Evolutionary conservation across 2,329 filamentous ascomycete genomes (phyloP).

Genomic region (Zopfia rhizophila): DNA sequence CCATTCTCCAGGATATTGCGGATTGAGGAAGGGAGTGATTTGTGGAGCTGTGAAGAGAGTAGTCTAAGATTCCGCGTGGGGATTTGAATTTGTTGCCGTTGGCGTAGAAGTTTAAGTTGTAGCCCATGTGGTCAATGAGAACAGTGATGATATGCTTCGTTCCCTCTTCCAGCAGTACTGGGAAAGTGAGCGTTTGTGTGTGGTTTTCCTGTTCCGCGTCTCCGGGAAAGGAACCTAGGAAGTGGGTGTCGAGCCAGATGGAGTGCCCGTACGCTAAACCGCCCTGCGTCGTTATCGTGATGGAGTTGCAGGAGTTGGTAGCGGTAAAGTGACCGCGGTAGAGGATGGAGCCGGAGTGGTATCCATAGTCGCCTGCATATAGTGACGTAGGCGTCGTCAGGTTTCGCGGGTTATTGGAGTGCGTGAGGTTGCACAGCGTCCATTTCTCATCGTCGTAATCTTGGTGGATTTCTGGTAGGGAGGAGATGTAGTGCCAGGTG

Average conservation of each 20-base stretch:
- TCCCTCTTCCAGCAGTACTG: slow-evolving; percentile 62
- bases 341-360: slow-evolving; percentile 70
- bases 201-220: slow-evolving; percentile 57
- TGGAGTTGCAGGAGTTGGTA: slow-evolving; percentile 66
- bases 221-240: slow-evolving; percentile 70
- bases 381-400: slow-evolving; percentile 59
- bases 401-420: slow-evolving; percentile 63
- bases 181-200: slow-evolving; percentile 61
- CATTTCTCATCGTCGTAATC: slow-evolving; percentile 74
- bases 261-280: slow-evolving; percentile 72
- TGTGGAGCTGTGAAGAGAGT: slow-evolving; percentile 60
- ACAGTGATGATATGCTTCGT: slow-evolving; percentile 70
- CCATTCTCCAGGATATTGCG: slow-evolving; percentile 68
- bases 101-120: too few relatives aligned
- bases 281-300: slow-evolving; percentile 66
- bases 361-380: slow-evolving; percentile 75
- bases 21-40: slow-evolving; percentile 53
- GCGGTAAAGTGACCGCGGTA: slow-evolving; percentile 75
- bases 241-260: slow-evolving; percentile 70
- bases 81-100: too few relatives aligned
- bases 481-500: slow-evolving; percentile 73
- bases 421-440: slow-evolving; percentile 65
- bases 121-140: slow-evolving; percentile 75
- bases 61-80: slow-evolving; percentile 68
- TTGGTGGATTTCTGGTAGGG: slow-evolving; percentile 71